phyloP scores from a whole-genome alignment of 176 grass and related monocot genomes.

The Avena atlantica region DNA sequence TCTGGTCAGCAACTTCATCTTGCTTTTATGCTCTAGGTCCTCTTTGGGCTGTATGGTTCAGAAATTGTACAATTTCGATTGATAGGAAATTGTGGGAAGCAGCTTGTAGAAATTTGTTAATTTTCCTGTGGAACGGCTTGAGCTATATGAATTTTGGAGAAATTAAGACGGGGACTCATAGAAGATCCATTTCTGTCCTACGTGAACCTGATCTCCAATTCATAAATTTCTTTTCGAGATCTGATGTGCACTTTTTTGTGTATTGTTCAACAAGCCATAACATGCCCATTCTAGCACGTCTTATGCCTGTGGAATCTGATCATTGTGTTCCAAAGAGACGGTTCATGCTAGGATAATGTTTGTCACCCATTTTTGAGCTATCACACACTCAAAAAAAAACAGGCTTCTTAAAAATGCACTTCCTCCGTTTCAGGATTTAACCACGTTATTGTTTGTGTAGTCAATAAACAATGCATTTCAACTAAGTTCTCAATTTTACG shows the following conservation, averaged over 20 bases:
- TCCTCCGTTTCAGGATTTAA: no score
- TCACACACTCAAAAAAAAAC: no score
- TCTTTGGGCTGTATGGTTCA: background rate
- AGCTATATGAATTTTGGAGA: background rate
- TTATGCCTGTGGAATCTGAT: background rate
- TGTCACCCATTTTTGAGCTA: no score
- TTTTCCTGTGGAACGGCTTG: background rate
- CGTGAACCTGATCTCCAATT: background rate
- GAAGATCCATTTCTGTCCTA: background rate
- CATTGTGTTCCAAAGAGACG: background rate
- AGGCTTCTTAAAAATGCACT: no score
- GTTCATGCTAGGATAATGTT: background rate
- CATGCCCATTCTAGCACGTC: background rate
- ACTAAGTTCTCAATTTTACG: background rate
- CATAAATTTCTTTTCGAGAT: no score
- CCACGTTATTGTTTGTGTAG: no score
- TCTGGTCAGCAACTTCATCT: background rate
- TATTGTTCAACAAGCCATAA: no score
- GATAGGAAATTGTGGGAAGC: background rate
- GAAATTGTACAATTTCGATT: background rate
- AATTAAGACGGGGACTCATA: background rate
- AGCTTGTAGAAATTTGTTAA: background rate
- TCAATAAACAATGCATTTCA: no score
- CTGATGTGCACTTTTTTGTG: no score
- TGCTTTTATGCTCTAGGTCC: background rate